Evolutionary conservation across 305 asterid species (phyloP), one percentile per base, ranked within the genome.

Genomic region (Fraxinus platypoda): DNA sequence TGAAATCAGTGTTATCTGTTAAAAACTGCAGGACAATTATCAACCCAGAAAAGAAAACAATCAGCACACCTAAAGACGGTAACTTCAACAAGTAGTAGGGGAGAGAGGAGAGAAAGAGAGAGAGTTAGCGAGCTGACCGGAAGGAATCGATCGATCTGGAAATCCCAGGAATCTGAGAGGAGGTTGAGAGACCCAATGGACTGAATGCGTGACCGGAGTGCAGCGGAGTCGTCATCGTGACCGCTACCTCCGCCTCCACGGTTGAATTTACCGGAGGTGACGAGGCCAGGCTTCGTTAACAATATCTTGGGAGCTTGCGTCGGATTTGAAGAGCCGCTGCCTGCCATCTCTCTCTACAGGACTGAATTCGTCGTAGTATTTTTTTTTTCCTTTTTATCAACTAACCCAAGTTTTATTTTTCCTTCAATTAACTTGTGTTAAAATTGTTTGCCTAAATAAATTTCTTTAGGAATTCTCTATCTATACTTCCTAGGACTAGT

Each of bases 1-100:
- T 91, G 49, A 95, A 95, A 57, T 95, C 99, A 1, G 98, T 92
- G 87, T 94, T 95, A 86, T 95, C 99, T 17, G 99, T 94, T 57
- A 95, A 84, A 92, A 94, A 94, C 98, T 95, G 93, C 92, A 83
- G 75, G 33, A 37, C 17, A 72, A 41, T 76, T n/a, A 43, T 82
- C 49, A 81, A n/a, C 62, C 13, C 79, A 9, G 43, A 6, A 21
- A 54, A 41, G 62, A 72, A 79, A 9, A 64, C 66, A 8, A 71
- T 83, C 79, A 80, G 81, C 17, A 17, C 25, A 74, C 80, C 9
- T 52, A 34, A 75, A 74, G 72, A 49, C 70, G 38, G 57, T 35
- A 71, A 21, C 74, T 72, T 31, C 9, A 52, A 52, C 23, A 13
- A 15, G 54, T 37, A 4, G 2, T 2, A 21, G 26, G n/a, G 7